phyloP scores from a whole-genome alignment of 495 filamentous ascomycete genomes.

The Pyrenopolyporus hunteri region DNA sequence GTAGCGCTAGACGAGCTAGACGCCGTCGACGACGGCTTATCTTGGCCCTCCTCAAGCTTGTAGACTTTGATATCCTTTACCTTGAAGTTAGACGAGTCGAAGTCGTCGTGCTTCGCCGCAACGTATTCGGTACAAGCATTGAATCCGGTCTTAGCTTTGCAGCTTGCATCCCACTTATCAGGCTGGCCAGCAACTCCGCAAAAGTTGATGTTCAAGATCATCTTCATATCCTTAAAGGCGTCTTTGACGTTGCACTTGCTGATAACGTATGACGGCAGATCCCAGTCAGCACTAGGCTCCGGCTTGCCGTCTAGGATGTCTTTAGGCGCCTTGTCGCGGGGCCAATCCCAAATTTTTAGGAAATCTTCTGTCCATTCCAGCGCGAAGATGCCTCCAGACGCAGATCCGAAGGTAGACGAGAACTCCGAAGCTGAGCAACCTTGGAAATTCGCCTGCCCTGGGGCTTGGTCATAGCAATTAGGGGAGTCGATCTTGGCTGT shows the following conservation, averaged over 20 bases:
- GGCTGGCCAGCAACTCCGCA: slow-evolving; percentile 54
- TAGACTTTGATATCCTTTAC: slow-evolving; percentile 62
- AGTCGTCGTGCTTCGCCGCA: slow-evolving; percentile 60
- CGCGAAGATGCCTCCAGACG: slow-evolving; percentile 71
- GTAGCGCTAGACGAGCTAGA: slow-evolving; percentile 33
- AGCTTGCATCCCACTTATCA: slow-evolving; percentile 34
- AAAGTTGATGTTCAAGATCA: slow-evolving; percentile 57
- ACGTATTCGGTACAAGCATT: slow-evolving; percentile 64
- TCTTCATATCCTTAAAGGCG: slow-evolving; percentile 53
- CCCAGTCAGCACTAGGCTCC: slow-evolving; percentile 63
- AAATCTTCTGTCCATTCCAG: slow-evolving; percentile 70
- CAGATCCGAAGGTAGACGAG: slow-evolving; percentile 69
- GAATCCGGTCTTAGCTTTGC: slow-evolving; percentile 23
- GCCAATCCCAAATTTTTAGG: slow-evolving; percentile 79
- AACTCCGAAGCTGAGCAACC: slow-evolving; percentile 47
- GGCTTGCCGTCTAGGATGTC: slow-evolving; percentile 63
- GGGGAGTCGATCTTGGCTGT: slow-evolving; percentile 53
- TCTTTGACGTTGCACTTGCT: slow-evolving; percentile 50
- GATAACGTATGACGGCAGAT: slow-evolving; percentile 55
- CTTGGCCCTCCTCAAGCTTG: slow-evolving; percentile 28
- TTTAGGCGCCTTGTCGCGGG: slow-evolving; percentile 54
- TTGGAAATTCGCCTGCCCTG: slow-evolving; percentile 38
- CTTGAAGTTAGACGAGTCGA: slow-evolving; percentile 62
- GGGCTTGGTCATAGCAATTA: slow-evolving; percentile 61
- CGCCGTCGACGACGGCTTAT: slow-evolving; percentile 42